These are phyloP conservation scores for Tolypocladium capitatum DNA, from an alignment of 2,329 filamentous ascomycete genomes.

Conservation along the genomic window DNA sequence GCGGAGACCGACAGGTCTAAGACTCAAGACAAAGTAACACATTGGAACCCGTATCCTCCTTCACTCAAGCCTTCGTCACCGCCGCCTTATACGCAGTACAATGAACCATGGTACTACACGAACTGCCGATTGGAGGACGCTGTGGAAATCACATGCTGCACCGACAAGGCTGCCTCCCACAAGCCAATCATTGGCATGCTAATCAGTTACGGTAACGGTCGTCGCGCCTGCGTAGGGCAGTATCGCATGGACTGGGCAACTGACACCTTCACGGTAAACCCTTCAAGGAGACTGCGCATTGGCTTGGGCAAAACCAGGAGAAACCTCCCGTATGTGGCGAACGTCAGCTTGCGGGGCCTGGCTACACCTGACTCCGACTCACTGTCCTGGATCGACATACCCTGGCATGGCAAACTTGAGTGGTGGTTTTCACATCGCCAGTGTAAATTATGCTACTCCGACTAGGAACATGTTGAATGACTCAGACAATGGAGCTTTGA, in stretches of 20 bases:
- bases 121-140: constrained; percentile 1
- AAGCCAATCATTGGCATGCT: constrained; percentile 1
- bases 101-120: constrained; percentile 2
- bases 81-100: constrained; percentile 1
- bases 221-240: constrained; percentile 2
- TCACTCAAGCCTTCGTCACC: not conserved
- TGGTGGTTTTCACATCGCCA: constrained; percentile 4
- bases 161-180: not conserved
- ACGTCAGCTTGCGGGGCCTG: not conserved
- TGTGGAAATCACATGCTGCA: constrained; percentile 1
- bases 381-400: constrained; percentile 1
- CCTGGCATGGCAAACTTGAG: constrained; percentile 3
- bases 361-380: not conserved
- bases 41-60: not conserved
- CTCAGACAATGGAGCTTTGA: too few species aligned
- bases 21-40: too few species aligned
- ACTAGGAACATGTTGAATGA: not conserved
- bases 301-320: not conserved
- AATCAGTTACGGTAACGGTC: not conserved
- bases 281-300: not conserved
- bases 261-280: not conserved
- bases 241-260: constrained; percentile 1
- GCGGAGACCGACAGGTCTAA: not conserved
- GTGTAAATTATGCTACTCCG: not conserved
- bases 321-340: not conserved